A percentile compares a stretch with the other conserved stretches of the same genome.
These are phyloP conservation scores for Pecoramyces ruminantium DNA, from an alignment of 192 early-diverging fungal species.

Conservation along the genomic window DNA sequence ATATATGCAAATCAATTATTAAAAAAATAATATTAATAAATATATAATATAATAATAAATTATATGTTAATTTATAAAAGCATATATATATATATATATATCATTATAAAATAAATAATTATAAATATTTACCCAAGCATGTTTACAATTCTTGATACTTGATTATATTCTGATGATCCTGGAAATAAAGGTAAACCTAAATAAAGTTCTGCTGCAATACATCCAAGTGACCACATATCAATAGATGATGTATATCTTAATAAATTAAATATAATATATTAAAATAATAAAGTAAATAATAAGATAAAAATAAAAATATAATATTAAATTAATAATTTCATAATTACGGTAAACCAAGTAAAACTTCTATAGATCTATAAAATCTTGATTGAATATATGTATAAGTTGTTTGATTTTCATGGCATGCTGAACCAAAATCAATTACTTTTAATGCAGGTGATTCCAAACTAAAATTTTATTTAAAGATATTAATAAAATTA, in stretches of 20 bases:
- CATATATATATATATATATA: too few relatives aligned
- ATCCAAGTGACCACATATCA: conserved; percentile 98
- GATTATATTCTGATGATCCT: conserved; percentile 90
- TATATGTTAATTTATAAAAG: too few relatives aligned
- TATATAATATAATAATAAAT: too few relatives aligned
- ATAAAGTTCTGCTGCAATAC: conserved; percentile 93
- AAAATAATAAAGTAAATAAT: too few relatives aligned
- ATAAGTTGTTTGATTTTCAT: conserved; percentile 83
- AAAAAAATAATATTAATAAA: too few relatives aligned
- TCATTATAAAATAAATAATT: too few relatives aligned
- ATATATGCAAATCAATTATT: too few relatives aligned
- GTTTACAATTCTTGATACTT: conserved; percentile 82
- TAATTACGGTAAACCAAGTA: conserved; percentile 75
- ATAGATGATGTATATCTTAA: conserved; percentile 68
- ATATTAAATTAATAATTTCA: too few relatives aligned
- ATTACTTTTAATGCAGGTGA: too few relatives aligned
- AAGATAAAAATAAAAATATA: neutral
- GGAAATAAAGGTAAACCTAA: conserved; percentile 90
- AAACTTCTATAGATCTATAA: conserved; percentile 88
- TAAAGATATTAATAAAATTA: too few relatives aligned
- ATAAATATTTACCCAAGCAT: conserved; percentile 50
- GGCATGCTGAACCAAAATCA: conserved; percentile 96
- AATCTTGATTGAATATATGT: conserved; percentile 98
- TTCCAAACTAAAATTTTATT: too few relatives aligned
- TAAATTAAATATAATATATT: too few relatives aligned